Conservation (phyloP, 2,329 filamentous ascomycete species). For the Clarireedia sp. region DNA sequence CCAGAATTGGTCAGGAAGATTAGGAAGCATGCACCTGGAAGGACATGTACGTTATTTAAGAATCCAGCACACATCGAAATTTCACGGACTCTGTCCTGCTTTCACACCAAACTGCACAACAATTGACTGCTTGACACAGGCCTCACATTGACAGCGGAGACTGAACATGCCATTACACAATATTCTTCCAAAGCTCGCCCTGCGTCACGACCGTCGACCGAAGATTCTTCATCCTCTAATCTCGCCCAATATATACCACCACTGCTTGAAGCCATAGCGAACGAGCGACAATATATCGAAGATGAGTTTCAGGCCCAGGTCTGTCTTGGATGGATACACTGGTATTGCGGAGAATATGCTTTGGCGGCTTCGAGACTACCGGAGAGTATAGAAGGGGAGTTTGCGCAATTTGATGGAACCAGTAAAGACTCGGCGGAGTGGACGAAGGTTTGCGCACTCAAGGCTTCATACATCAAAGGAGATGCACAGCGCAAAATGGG, state of each 20-base stretch:
- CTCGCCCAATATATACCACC: conserved; percentile 27
- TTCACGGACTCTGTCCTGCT: neutral
- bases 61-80: neutral
- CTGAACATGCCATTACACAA: conserved; percentile 57
- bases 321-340: conserved; percentile 80
- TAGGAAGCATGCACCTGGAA: conserved; percentile 82
- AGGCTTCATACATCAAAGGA: conserved; percentile 70
- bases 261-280: conserved; percentile 49
- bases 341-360: conserved; percentile 62
- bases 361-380: conserved; percentile 56
- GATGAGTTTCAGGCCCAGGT: conserved; percentile 72
- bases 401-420: conserved; percentile 44
- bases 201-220: conserved; percentile 18
- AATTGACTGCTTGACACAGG: conserved; percentile 39
- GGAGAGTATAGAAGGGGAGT: conserved; percentile 48
- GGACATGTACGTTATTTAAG: conserved; percentile 59
- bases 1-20: conserved; percentile 89
- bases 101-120: neutral
- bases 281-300: conserved; percentile 44
- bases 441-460: conserved; percentile 76
- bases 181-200: conserved; percentile 28
- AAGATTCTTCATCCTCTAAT: conserved; percentile 18
- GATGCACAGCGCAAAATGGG: conserved; percentile 46
- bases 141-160: conserved; percentile 60
- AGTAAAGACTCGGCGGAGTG: conserved; percentile 54